Evolutionary conservation across 495 filamentous ascomycete genomes (phyloP).

Genomic region (Aspergillus incahuasiensis): DNA sequence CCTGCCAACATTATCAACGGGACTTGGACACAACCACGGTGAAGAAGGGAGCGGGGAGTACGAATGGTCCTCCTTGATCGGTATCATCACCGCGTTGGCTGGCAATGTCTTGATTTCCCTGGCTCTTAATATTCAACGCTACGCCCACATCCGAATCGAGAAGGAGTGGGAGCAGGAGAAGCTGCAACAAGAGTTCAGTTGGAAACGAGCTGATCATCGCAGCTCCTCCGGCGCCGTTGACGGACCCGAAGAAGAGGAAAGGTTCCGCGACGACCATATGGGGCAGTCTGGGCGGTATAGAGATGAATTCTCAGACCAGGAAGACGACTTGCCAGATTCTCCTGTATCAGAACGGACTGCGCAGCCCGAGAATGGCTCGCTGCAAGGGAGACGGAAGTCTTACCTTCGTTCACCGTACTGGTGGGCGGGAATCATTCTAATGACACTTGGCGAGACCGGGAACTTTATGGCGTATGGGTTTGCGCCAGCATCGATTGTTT

Average conservation of each 20-base stretch:
- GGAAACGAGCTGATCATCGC: conserved; percentile 21
- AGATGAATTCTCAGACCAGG: conserved; percentile 17
- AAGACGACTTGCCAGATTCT: conserved; percentile 25
- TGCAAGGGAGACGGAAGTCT: conserved; percentile 39
- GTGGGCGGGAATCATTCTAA: conserved; percentile 89
- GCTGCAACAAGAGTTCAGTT: conserved; percentile 30
- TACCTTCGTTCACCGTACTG: conserved; percentile 91
- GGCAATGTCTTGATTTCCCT: conserved; percentile 93
- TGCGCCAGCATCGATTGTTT: conserved; percentile 98
- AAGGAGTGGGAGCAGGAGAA: conserved; percentile 55
- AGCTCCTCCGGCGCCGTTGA: conserved; percentile 35
- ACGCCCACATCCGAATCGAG: conserved; percentile 80
- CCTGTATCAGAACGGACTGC: conserved; percentile 38
- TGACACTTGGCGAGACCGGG: conserved; percentile 87
- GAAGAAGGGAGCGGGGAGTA: conserved; percentile 48
- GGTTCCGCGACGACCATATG: conserved; percentile 22
- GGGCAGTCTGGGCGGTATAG: conserved; percentile 1
- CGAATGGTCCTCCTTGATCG: conserved; percentile 89
- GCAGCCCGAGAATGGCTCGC: conserved; percentile 28
- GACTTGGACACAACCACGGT: conserved; percentile 25
- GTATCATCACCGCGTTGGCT: conserved; percentile 83
- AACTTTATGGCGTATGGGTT: conserved; percentile 99
- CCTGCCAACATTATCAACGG: conserved; percentile 15
- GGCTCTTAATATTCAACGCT: conserved; percentile 93
- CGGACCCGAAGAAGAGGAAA: conserved; percentile 25